Evolutionary conservation across 164 flowering plant species (phyloP), one percentile per base, ranked within the genome.

Genomic region (Vitis labrusca): DNA sequence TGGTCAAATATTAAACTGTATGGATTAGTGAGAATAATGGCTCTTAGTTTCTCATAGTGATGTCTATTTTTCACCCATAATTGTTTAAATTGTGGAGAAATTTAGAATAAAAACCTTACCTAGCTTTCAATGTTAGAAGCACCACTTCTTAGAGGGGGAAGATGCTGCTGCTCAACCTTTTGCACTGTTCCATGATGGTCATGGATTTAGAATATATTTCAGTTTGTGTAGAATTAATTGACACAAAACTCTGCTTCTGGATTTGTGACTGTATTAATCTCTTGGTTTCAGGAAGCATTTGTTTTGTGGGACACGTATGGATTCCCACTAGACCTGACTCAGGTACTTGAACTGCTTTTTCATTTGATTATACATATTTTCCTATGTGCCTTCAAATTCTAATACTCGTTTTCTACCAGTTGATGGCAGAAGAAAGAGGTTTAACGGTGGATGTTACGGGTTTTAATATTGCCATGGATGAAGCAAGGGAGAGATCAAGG

Each of bases 361-460:
- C 68, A 9, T 13, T 44, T 16, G n/a, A 8, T 19, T 32, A 50
- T 55, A 9, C 10, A 48, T 19, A 1, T 61, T 23, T 12, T 64
- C 19, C 10, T 55, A 47, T 51, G 16, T 73, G 12, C 29, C 12
- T 58, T 51, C n/a, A 10, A 11, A 19, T 50, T 27, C 30, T 59
- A 15, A 57, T 16, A 14, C 27, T 64, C 32, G 48, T 23, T 53
- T 7, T 63, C 12, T 66, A 56, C 56, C 84, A 96, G 99, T 73
- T 96, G 79, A 96, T 96, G 99, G 99, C 99, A 23, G 98, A 91
- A 73, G 99, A 96, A 85, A 85, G 89, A 78, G 94, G 93, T 6
- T 78, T 96, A 64, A 47, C 74, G 8, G 96, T 96, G 67, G 98
- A 96, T 73, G 80, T 85, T 19, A 84, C 85, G 47, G 99, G 94